Conservation (phyloP, 2,329 filamentous ascomycete species). For the Fusarium foetens region DNA sequence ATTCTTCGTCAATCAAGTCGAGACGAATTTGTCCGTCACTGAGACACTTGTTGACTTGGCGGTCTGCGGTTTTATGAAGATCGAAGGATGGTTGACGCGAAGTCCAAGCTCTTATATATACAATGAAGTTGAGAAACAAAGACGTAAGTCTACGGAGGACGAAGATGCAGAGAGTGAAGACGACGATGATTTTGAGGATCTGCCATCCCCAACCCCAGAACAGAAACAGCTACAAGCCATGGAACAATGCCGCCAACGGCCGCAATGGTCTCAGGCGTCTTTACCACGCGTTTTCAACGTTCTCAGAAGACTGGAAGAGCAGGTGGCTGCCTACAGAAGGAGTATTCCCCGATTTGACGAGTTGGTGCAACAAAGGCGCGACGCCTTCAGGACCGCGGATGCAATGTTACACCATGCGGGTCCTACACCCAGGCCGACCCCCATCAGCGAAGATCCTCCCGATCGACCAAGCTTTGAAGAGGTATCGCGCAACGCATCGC, state of each 20-base stretch:
- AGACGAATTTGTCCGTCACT: conserved; percentile 89
- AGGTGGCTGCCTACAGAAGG: conserved; percentile 70
- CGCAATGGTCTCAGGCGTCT: conserved; percentile 62
- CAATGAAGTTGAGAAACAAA: conserved; percentile 51
- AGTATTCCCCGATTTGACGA: conserved; percentile 78
- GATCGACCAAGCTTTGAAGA: conserved; percentile 59
- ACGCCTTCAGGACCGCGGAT: conserved; percentile 71
- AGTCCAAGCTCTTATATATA: conserved; percentile 71
- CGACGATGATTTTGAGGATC: conserved; percentile 35
- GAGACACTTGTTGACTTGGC: conserved; percentile 84
- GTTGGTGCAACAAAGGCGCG: conserved; percentile 71
- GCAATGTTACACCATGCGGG: conserved; percentile 54
- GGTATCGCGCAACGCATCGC: conserved; percentile 59
- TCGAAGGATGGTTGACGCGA: conserved; percentile 91
- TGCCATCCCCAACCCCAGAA: conserved; percentile 37
- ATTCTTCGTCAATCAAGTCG: conserved; percentile 91
- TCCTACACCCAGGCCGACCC: conserved; percentile 45
- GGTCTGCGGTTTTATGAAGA: conserved; percentile 82
- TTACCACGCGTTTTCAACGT: conserved; percentile 66
- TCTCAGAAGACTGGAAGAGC: conserved; percentile 69
- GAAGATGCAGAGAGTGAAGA: conserved; percentile 30
- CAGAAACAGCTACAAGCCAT: conserved; percentile 57
- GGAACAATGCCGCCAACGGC: conserved; percentile 62
- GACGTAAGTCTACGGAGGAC: conserved; percentile 5
- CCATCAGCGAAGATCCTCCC: conserved; percentile 48